A percentile compares a stretch with the other conserved stretches of the same genome.
Conservation (phyloP, 345 rosid species). For the Toxicodendron radicans region DNA sequence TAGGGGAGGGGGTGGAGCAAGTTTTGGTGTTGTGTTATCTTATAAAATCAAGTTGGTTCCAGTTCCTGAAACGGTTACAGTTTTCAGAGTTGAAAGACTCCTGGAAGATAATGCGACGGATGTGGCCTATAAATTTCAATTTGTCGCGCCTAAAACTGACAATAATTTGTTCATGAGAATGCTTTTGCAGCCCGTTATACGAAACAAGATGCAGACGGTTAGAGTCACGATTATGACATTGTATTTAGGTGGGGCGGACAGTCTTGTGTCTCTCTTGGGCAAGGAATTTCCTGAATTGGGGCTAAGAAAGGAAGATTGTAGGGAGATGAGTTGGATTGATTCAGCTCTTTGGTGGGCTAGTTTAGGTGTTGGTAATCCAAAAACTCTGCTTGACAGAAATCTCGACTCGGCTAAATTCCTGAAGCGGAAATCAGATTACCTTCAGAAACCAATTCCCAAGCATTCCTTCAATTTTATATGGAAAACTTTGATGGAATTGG, state of each 20-base stretch:
- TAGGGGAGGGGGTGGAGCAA: constrained; percentile 65
- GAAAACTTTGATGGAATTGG: constrained; percentile 36
- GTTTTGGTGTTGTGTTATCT: constrained; percentile 57
- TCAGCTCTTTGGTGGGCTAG: constrained; percentile 51
- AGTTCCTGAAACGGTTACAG: constrained; percentile 44
- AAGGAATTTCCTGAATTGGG: constrained; percentile 51
- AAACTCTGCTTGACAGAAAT: constrained; percentile 32
- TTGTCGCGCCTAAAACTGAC: constrained; percentile 31
- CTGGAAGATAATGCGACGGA: constrained; percentile 43
- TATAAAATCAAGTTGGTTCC: constrained; percentile 58
- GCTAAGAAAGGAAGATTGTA: constrained; percentile 36
- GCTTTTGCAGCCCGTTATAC: constrained; percentile 19
- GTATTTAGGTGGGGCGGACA: constrained; percentile 33
- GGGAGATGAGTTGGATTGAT: constrained; percentile 58
- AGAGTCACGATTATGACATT: constrained; percentile 27
- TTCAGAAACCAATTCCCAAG: constrained; percentile 40
- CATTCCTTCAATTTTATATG: constrained; percentile 37
- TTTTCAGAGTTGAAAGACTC: constrained; percentile 36
- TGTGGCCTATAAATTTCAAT: constrained; percentile 48
- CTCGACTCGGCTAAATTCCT: constrained; percentile 24
- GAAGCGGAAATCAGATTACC: constrained; percentile 74
- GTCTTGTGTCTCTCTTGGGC: constrained; percentile 30
- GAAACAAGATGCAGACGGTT: constrained; percentile 23
- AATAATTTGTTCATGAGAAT: constrained; percentile 49
- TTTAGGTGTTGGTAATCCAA: too few species aligned